Base-by-base conservation (phyloP, 148 eudicot genomes). In the Dysphania ambrosioides region DNA sequence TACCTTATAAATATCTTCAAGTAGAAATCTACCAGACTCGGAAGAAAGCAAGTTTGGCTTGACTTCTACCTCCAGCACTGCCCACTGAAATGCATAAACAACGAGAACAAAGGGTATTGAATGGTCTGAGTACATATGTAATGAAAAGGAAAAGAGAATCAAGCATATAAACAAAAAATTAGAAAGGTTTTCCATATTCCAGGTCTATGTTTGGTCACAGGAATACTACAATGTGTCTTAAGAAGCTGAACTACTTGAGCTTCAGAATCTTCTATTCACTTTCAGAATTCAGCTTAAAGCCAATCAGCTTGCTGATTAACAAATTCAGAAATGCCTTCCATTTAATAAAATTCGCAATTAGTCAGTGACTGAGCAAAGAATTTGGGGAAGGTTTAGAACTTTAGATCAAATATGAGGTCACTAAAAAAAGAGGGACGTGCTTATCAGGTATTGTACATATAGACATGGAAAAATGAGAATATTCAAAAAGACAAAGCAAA, bases 21-120 rank as follows among this genome's bases (percentile, higher is more conserved):
- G 76, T 49, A 85, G 80, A 79, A 86, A 80, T 74, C 74, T 87
- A 53, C 84, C 87, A 30, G 75, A 30, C 61, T 88, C 90, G 19
- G 89, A 85, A 26, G 90, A 85, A 66, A 90, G 90, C 79, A 90
- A 86, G 81, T 79, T 87, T 66, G 89, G 92, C 75, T 87, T 86
- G 81, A 88, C 85, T 82, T 90, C 92, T 68, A 85, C 76, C 64
- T 84, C 82, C 78, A 79, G 40, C 72, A 87, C 92, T 57, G 55
- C 60, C 92, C 92, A 90, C 92, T 90, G 78, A 19, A 38, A 75
- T 75, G 51, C 19, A 72, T 16, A 62, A 80, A 55, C 73, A 78
- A 72, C 38, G 68, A 75, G 42, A 60, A 62, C 23, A 35, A 1
- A 55, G 21, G 55, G 29, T 8, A 36, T 34, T 27, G 41, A 66